These are phyloP conservation scores for Metschnikowia chrysomelidarum DNA, from an alignment of 805 yeast genomes.

Conservation along the genomic window DNA sequence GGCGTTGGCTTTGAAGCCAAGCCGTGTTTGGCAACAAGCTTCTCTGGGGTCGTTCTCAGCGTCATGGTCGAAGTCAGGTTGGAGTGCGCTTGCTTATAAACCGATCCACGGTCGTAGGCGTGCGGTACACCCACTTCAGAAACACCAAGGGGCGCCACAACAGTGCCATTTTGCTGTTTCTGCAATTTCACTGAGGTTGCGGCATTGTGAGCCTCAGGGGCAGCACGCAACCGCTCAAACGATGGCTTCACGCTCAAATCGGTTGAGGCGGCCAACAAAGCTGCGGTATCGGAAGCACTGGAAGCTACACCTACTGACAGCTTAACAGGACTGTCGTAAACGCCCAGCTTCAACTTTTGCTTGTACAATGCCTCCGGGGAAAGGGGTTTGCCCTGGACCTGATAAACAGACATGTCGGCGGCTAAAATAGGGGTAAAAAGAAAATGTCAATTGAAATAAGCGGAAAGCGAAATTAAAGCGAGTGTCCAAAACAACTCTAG, in stretches of 20 bases:
- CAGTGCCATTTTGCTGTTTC: constrained; percentile 41
- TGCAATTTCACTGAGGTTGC: constrained; percentile 48
- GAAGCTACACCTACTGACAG: constrained; percentile 61
- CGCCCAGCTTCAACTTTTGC: constrained; percentile 69
- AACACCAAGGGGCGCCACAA: constrained; percentile 40
- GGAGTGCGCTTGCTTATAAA: constrained; percentile 33
- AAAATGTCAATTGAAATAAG: background rate
- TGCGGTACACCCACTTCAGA: constrained; percentile 33
- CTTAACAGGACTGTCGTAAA: constrained; percentile 49
- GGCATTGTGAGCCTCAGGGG: constrained; percentile 64
- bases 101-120: constrained; percentile 27
- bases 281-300: constrained; percentile 74
- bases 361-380: constrained; percentile 73
- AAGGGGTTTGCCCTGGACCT: constrained; percentile 66
- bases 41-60: constrained; percentile 44
- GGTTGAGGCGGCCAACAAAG: constrained; percentile 66
- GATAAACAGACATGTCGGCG: constrained; percentile 53
- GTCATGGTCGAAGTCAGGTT: constrained; percentile 46
- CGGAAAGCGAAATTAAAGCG: background rate
- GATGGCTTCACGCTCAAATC: constrained; percentile 59
- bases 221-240: constrained; percentile 54
- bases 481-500: too few relatives aligned
- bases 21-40: constrained; percentile 33
- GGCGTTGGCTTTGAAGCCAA: constrained; percentile 27
- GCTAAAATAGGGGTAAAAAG: background rate